Conservation (phyloP, 306 rosid genomes). For the Boehmeria nivea region DNA sequence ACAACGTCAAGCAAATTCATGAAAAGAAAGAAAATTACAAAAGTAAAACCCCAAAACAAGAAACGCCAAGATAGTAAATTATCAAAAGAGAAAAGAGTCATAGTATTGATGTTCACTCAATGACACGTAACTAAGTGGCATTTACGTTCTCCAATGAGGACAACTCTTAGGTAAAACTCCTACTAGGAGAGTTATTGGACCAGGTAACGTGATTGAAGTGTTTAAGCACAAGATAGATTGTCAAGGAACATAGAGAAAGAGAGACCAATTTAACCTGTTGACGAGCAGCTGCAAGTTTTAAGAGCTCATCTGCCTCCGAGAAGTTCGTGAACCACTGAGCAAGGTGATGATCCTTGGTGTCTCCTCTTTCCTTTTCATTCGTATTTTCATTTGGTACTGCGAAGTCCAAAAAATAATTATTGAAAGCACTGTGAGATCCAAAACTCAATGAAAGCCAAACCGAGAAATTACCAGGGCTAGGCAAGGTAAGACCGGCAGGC, state of each 20-base stretch:
- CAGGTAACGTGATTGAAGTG: background rate
- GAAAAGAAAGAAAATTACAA: too few relatives aligned
- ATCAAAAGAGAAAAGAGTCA: background rate
- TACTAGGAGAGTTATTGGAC: too few relatives aligned
- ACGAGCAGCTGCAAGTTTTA: conserved; percentile 90
- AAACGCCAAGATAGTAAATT: background rate
- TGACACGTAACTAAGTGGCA: too few relatives aligned
- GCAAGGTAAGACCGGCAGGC: conserved; percentile 71
- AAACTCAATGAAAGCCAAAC: background rate
- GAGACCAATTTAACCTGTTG: conserved; percentile 66
- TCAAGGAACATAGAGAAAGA: background rate
- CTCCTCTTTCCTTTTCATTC: conserved; percentile 54
- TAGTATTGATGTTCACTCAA: too few relatives aligned
- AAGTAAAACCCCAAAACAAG: too few relatives aligned
- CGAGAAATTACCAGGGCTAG: conserved; percentile 54
- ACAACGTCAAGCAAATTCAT: conserved; percentile 17
- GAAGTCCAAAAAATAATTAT: conserved; percentile 10
- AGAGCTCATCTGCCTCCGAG: conserved; percentile 97
- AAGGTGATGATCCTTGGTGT: conserved; percentile 77
- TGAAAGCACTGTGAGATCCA: conserved; percentile 7
- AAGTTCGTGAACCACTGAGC: conserved; percentile 93
- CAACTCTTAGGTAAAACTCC: too few relatives aligned
- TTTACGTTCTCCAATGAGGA: too few relatives aligned
- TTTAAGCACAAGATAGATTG: background rate
- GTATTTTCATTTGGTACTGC: conserved; percentile 48